These are phyloP conservation scores for Simmondsia chinensis DNA, from an alignment of 148 eudicot genomes.

Conservation along the genomic window DNA sequence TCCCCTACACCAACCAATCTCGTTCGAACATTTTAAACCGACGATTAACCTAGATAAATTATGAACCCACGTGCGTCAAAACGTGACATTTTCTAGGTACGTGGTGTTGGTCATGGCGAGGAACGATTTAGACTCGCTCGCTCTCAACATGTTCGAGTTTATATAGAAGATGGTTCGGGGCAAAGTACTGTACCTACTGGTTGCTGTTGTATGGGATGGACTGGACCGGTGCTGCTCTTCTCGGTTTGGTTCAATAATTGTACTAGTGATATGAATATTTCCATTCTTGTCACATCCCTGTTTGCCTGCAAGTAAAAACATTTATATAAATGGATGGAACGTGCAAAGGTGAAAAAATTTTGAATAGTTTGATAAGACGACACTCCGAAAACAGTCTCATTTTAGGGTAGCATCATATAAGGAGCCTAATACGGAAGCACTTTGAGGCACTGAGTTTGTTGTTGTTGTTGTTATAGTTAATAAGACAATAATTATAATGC, in stretches of 20 bases:
- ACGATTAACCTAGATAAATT: conserved; percentile 1
- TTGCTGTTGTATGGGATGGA: conserved; percentile 22
- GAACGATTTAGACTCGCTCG: conserved; percentile 17
- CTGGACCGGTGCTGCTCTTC: conserved; percentile 26
- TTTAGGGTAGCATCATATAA: too few relatives aligned
- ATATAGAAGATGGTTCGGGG: conserved; percentile 27
- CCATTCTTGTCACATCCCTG: conserved; percentile 77
- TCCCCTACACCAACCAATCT: too few relatives aligned
- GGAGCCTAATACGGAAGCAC: too few relatives aligned
- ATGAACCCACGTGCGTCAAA: background rate
- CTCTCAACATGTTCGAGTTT: conserved; percentile 60
- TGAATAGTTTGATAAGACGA: too few relatives aligned
- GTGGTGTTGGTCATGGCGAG: conserved; percentile 70
- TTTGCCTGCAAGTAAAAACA: conserved; percentile 46
- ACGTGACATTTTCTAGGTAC: conserved; percentile 3
- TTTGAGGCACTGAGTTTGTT: too few relatives aligned
- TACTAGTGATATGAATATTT: conserved; percentile 59
- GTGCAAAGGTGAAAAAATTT: background rate
- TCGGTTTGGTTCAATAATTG: conserved; percentile 60
- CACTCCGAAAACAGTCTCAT: too few relatives aligned
- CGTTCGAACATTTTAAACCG: too few relatives aligned
- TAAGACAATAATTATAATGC: too few relatives aligned
- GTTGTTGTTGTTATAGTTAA: too few relatives aligned
- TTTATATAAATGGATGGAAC: background rate
- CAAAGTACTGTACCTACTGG: conserved; percentile 31